phyloP scores from a whole-genome alignment of 176 grass and related monocot species.

The Zizania latifolia region DNA sequence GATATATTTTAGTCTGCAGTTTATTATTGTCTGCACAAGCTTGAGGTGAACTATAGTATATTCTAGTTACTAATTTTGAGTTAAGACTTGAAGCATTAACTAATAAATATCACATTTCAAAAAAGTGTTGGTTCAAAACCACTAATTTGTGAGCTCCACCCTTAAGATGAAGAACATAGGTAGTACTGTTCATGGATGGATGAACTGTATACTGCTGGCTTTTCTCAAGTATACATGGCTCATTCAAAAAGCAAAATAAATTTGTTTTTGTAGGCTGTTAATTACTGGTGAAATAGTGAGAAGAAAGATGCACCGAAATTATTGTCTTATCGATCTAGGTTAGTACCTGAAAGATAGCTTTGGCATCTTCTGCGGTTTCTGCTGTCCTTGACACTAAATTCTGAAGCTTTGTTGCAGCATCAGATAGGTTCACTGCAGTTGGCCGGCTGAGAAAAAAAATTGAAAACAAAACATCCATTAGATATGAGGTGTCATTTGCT shows the following conservation, averaged over 20 bases:
- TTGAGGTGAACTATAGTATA: background rate
- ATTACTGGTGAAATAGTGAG: background rate
- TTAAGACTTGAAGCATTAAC: background rate
- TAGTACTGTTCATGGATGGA: background rate
- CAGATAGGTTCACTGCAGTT: slow-evolving; percentile 90
- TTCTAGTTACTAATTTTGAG: background rate
- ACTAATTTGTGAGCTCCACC: background rate
- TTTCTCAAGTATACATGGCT: background rate
- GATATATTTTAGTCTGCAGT: too few species aligned
- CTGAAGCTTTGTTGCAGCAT: slow-evolving; percentile 79
- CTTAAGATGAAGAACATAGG: background rate
- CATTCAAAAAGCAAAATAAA: background rate
- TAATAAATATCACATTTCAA: background rate
- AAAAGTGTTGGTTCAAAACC: background rate
- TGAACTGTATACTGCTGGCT: background rate
- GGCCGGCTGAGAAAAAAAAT: slow-evolving; percentile 60
- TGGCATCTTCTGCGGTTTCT: slow-evolving; percentile 52
- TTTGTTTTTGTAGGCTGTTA: background rate
- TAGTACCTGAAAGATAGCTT: slow-evolving; percentile 75
- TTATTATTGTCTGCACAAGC: background rate
- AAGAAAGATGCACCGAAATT: background rate
- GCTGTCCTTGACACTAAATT: slow-evolving; percentile 52
- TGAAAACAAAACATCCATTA: background rate
- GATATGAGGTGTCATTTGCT: background rate
- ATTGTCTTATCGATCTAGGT: background rate